These are phyloP conservation scores for Blastocystis sp. DNA, from an alignment of 352 stramenopile genomes.

Conservation along the genomic window DNA sequence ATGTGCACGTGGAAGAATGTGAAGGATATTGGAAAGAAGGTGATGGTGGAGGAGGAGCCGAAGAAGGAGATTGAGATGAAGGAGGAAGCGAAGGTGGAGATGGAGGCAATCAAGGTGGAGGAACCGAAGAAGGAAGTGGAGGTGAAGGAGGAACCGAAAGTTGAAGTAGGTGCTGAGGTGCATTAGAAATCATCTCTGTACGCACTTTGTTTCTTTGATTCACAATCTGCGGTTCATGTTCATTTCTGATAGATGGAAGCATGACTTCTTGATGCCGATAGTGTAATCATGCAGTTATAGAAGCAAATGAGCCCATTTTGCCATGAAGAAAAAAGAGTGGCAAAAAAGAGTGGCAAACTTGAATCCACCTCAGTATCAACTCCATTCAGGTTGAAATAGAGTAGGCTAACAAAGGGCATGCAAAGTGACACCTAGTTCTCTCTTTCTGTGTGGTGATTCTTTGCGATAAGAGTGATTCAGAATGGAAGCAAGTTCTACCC, in stretches of 20 bases:
- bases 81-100: background rate
- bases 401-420: background rate
- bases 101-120: background rate
- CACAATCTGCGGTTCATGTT: too few species aligned
- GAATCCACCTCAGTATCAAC: background rate
- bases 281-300: too few species aligned
- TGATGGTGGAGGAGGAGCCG: background rate
- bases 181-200: too few species aligned
- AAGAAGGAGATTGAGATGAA: background rate
- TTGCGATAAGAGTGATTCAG: background rate
- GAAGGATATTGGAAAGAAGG: background rate
- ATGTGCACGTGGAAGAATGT: background rate
- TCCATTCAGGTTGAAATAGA: background rate
- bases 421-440: background rate
- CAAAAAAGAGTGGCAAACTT: background rate
- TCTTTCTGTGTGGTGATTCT: background rate
- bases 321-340: background rate
- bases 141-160: background rate
- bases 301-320: background rate
- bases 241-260: too few species aligned
- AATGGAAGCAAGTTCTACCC: background rate
- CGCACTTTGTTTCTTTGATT: too few species aligned
- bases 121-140: background rate
- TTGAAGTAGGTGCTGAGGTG: background rate
- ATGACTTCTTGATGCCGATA: too few species aligned